These are phyloP conservation scores for Phytopythium cucurbitacearum DNA, from an alignment of 352 stramenopile genomes.

Conservation along the genomic window DNA sequence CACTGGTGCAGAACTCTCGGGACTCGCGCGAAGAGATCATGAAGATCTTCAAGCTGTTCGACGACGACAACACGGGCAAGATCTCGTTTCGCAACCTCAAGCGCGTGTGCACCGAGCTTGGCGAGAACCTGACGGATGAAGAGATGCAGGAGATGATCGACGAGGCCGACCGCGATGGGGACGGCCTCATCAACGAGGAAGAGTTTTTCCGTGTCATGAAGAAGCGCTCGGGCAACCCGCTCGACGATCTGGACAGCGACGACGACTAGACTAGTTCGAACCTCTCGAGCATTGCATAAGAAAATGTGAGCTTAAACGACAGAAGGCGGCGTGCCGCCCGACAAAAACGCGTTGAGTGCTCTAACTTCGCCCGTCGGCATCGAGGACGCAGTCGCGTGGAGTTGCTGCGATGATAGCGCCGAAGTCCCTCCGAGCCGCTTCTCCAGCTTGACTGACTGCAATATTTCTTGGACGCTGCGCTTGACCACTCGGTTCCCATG, in stretches of 20 bases:
- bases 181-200: conserved; percentile 93
- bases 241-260: conserved; percentile 90
- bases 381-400: neutral
- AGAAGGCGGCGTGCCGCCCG: conserved; percentile 1
- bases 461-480: conserved; percentile 68
- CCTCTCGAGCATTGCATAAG: neutral
- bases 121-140: conserved; percentile 64
- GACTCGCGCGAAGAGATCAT: conserved; percentile 90
- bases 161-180: conserved; percentile 91
- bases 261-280: conserved; percentile 53
- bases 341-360: conserved; percentile 22
- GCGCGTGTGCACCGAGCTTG: conserved; percentile 85
- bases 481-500: conserved; percentile 35
- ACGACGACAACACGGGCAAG: conserved; percentile 93
- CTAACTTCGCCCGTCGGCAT: conserved; percentile 5
- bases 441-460: conserved; percentile 44
- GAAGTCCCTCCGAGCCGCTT: conserved; percentile 20
- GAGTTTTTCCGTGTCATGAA: conserved; percentile 96
- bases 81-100: conserved; percentile 96
- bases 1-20: conserved; percentile 47
- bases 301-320: neutral
- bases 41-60: conserved; percentile 96
- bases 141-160: conserved; percentile 95
- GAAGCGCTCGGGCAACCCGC: conserved; percentile 90
- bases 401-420: conserved; percentile 7